Conservation (phyloP, 768 basidiomycete genomes). For the Panellus pusillus region DNA sequence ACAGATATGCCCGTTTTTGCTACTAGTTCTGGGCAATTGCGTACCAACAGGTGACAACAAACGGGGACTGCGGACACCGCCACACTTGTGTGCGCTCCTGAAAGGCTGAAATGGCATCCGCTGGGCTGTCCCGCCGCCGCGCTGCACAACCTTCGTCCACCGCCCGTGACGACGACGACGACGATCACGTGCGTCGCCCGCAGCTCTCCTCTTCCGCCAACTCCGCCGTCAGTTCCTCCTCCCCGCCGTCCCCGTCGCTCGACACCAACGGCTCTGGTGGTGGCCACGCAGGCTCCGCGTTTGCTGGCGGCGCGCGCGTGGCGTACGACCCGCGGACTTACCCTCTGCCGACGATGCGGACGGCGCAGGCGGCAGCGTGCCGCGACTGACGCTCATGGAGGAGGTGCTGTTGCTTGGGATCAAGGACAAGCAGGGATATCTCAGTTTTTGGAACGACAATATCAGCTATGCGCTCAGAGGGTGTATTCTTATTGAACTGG, state of each 20-base stretch:
- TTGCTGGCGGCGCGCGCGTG: slow-evolving; percentile 84
- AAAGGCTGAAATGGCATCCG: slow-evolving; percentile 48
- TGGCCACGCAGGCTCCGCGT: slow-evolving; percentile 73
- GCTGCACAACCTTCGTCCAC: slow-evolving; percentile 39
- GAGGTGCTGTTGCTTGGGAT: slow-evolving; percentile 91
- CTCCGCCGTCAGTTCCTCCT: slow-evolving; percentile 21
- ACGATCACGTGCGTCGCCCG: slow-evolving; percentile 10
- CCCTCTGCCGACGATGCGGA: slow-evolving; percentile 67
- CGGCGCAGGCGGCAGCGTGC: slow-evolving; percentile 69
- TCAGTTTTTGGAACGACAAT: slow-evolving; percentile 99
- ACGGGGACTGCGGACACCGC: too few relatives aligned
- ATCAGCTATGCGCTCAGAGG: slow-evolving; percentile 99
- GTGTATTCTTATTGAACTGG: slow-evolving; percentile 96
- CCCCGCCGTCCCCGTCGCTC: slow-evolving; percentile 24
- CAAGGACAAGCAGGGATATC: slow-evolving; percentile 97
- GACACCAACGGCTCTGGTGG: slow-evolving; percentile 29
- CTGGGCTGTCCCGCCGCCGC: slow-evolving; percentile 58
- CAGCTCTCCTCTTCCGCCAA: slow-evolving; percentile 22
- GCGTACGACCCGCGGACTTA: slow-evolving; percentile 94
- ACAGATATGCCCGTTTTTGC: too few relatives aligned
- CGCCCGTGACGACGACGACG: slow-evolving; percentile 38
- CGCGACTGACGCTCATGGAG: slow-evolving; percentile 92
- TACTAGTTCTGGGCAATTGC: too few relatives aligned
- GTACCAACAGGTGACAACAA: too few relatives aligned
- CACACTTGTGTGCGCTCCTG: too few relatives aligned